Conservation (phyloP, 805 yeast species). For the Grigorovia jiainica region DNA sequence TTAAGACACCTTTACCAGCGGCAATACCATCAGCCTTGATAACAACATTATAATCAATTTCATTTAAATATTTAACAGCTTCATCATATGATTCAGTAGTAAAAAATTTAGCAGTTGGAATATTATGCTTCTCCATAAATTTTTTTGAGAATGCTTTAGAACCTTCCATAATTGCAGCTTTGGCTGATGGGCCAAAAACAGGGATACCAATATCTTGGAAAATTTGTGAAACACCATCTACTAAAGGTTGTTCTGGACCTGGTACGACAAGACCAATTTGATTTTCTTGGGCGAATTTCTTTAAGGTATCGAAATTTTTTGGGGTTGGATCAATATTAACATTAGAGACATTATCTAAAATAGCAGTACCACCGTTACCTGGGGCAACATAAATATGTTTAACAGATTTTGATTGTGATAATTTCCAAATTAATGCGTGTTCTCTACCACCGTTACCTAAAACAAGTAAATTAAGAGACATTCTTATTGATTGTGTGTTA, state of each 20-base stretch:
- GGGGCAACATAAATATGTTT: slow-evolving; percentile 81
- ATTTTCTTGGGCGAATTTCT: slow-evolving; percentile 62
- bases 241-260: slow-evolving; percentile 99
- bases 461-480: slow-evolving; percentile 56
- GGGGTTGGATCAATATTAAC: slow-evolving; percentile 54
- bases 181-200: slow-evolving; percentile 89
- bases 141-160: slow-evolving; percentile 90
- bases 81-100: slow-evolving; percentile 69
- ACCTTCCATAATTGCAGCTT: slow-evolving; percentile 93
- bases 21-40: slow-evolving; percentile 97
- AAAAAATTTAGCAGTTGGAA: slow-evolving; percentile 88
- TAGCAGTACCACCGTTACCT: slow-evolving; percentile 88
- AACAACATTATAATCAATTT: slow-evolving; percentile 67
- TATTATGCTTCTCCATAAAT: slow-evolving; percentile 83
- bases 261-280: slow-evolving; percentile 73
- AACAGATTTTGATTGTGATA: slow-evolving; percentile 69
- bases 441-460: slow-evolving; percentile 99
- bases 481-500: not conserved
- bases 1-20: slow-evolving; percentile 96
- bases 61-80: slow-evolving; percentile 51
- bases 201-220: slow-evolving; percentile 83
- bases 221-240: slow-evolving; percentile 74
- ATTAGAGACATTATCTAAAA: slow-evolving; percentile 49
- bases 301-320: slow-evolving; percentile 59
- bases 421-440: slow-evolving; percentile 91